These are phyloP conservation scores for Helianthus tuberosus DNA, from an alignment of 129 eudicot species.

Conservation along the genomic window DNA sequence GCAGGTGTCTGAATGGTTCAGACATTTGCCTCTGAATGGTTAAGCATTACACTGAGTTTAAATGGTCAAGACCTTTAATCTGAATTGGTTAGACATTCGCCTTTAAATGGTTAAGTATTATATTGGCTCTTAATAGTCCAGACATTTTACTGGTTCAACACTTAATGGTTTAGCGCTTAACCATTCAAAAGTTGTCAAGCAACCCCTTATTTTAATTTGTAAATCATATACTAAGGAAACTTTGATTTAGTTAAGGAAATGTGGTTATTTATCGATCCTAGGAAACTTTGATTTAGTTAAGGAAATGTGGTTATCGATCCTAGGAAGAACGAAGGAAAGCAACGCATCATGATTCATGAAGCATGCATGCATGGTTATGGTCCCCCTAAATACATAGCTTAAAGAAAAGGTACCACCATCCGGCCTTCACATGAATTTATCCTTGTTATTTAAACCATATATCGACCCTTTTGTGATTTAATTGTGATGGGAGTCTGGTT, in stretches of 20 bases:
- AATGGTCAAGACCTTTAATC: too few relatives aligned
- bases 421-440: background rate
- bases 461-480: background rate
- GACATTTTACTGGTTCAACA: too few relatives aligned
- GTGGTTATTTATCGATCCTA: constrained; percentile 2
- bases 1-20: background rate
- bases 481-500: background rate
- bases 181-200: too few relatives aligned
- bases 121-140: too few relatives aligned
- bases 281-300: constrained; percentile 13
- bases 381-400: constrained; percentile 31
- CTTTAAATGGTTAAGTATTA: too few relatives aligned
- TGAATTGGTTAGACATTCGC: too few relatives aligned
- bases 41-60: too few relatives aligned
- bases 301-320: constrained; percentile 14
- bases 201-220: background rate
- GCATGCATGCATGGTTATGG: constrained; percentile 32
- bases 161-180: too few relatives aligned
- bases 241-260: constrained; percentile 24
- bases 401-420: constrained; percentile 14
- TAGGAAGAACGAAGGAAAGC: constrained; percentile 31
- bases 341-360: constrained; percentile 28
- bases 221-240: background rate
- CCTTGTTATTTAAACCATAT: background rate
- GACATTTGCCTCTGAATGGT: too few relatives aligned